Evolutionary conservation across 345 rosid genomes (phyloP).

Genomic region (Ceriops zippeliana): DNA sequence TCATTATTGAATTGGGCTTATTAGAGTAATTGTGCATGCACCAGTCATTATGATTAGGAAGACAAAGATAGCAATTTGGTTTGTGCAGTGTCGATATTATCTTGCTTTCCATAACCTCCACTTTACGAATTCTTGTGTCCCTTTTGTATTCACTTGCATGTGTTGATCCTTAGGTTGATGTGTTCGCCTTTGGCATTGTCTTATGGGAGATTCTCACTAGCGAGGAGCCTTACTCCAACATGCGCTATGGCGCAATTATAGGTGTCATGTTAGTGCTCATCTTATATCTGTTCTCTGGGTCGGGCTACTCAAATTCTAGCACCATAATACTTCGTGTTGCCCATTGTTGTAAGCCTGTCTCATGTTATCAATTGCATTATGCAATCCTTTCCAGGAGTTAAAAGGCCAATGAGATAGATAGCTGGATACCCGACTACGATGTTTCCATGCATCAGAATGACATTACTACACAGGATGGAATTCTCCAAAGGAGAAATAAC

Average conservation of each 20-base stretch:
- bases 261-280: constrained; percentile 34
- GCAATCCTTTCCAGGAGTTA: too few relatives aligned
- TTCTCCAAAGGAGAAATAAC: too few relatives aligned
- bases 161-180: constrained; percentile 54
- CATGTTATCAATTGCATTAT: too few relatives aligned
- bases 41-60: not conserved
- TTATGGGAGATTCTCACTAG: constrained; percentile 89
- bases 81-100: not conserved
- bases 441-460: too few relatives aligned
- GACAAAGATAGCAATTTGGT: not conserved
- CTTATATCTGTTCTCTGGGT: not conserved
- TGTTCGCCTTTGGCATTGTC: constrained; percentile 77
- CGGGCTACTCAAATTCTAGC: too few relatives aligned
- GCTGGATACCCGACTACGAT: too few relatives aligned
- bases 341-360: too few relatives aligned
- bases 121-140: constrained; percentile 3
- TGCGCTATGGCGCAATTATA: constrained; percentile 86
- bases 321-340: too few relatives aligned
- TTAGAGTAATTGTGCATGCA: too few relatives aligned
- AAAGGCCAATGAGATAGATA: too few relatives aligned
- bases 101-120: not conserved
- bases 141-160: constrained; percentile 3
- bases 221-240: constrained; percentile 81
- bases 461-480: too few relatives aligned
- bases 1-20: too few relatives aligned